These are phyloP conservation scores for Fusarium agapanthi DNA, from an alignment of 2,329 filamentous ascomycete genomes.

Conservation along the genomic window DNA sequence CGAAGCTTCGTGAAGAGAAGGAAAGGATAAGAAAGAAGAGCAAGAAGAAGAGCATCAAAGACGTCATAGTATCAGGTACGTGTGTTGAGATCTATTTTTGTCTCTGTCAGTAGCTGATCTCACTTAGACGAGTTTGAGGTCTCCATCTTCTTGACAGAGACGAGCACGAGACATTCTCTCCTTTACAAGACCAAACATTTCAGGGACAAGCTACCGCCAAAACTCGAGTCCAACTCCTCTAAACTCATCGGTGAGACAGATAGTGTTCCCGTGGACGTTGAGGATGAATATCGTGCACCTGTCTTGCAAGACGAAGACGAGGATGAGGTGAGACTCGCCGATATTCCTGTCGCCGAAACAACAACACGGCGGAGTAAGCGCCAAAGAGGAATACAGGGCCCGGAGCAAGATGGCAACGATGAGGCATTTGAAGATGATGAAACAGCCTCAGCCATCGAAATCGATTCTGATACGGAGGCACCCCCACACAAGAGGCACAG, in stretches of 20 bases:
- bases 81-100: background rate
- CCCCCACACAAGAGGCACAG: conserved; percentile 57
- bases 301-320: conserved; percentile 61
- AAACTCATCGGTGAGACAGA: conserved; percentile 67
- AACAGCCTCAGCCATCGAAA: conserved; percentile 48
- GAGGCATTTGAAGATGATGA: conserved; percentile 48
- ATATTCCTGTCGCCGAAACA: conserved; percentile 46
- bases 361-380: conserved; percentile 42
- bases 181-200: conserved; percentile 87
- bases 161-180: conserved; percentile 83
- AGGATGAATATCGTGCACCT: conserved; percentile 49
- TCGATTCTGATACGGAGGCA: conserved; percentile 52
- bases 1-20: conserved; percentile 88
- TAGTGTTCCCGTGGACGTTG: conserved; percentile 63
- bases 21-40: conserved; percentile 67
- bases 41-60: conserved; percentile 85
- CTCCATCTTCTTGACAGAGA: conserved; percentile 90
- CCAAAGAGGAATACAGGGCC: conserved; percentile 35
- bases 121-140: conserved; percentile 90
- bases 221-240: conserved; percentile 68
- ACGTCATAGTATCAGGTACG: conserved; percentile 82
- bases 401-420: conserved; percentile 46
- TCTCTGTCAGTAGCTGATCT: conserved; percentile 22
- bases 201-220: conserved; percentile 62
- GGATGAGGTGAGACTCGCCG: conserved; percentile 45